Percentiles rank a stretch among this genome's conserved stretches.
Conservation (phyloP, 1,284 basidiomycete genomes). For the Fomitiporia mediterranea region DNA sequence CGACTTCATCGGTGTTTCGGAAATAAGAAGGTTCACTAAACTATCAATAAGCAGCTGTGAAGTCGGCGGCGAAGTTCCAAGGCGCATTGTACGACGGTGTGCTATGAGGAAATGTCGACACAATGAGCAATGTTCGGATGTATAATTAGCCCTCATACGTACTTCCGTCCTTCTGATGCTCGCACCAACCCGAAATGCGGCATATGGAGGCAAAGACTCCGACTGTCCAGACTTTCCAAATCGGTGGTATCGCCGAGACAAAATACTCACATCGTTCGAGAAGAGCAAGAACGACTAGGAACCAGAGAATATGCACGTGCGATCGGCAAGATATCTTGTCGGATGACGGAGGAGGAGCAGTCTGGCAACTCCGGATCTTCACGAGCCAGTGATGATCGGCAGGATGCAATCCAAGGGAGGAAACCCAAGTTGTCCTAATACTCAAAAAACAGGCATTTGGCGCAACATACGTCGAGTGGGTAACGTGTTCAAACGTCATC, state of each 20-base stretch:
- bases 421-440: no score
- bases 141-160: no score
- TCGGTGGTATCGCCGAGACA: background rate
- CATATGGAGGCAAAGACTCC: background rate
- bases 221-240: background rate
- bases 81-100: no score
- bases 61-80: no score
- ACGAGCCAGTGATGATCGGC: slow-evolving; percentile 2
- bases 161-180: no score
- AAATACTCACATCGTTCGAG: background rate
- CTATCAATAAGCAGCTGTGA: background rate
- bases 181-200: no score
- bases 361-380: background rate
- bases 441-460: background rate
- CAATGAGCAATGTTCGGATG: no score
- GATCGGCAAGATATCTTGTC: background rate
- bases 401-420: background rate
- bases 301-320: background rate
- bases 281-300: background rate
- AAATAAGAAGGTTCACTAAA: background rate
- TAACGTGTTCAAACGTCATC: background rate
- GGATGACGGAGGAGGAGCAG: background rate
- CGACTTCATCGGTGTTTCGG: no score
- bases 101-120: no score
- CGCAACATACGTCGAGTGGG: background rate